phyloP scores from a whole-genome alignment of 2,329 filamentous ascomycete genomes.

The Myriangium duriaei region DNA sequence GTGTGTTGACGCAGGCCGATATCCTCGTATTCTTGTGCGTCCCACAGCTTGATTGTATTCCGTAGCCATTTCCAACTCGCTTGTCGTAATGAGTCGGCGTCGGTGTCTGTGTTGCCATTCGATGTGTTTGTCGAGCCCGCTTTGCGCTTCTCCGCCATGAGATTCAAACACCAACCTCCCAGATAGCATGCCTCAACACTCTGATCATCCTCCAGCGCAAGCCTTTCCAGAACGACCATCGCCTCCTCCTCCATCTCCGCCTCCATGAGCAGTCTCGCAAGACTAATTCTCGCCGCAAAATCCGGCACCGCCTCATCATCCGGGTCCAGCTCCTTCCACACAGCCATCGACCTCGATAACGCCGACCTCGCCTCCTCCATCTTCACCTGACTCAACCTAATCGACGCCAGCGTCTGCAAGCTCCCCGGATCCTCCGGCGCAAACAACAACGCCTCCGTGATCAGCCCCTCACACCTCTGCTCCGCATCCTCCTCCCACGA shows the following conservation, averaged over 20 bases:
- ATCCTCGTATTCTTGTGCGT: constrained; percentile 71
- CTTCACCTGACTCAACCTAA: constrained; percentile 78
- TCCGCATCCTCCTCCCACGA: constrained; percentile 87
- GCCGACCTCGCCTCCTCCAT: constrained; percentile 69
- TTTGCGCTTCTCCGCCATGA: constrained; percentile 56
- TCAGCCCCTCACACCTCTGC: constrained; percentile 68
- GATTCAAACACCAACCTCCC: constrained; percentile 82
- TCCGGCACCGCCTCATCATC: constrained; percentile 65
- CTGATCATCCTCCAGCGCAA: constrained; percentile 79
- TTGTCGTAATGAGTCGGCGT: constrained; percentile 19
- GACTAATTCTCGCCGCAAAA: constrained; percentile 72
- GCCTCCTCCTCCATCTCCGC: constrained; percentile 76
- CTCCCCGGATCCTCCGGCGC: constrained; percentile 73
- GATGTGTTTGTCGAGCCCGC: constrained; percentile 13
- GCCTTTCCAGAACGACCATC: constrained; percentile 67
- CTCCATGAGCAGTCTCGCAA: constrained; percentile 80
- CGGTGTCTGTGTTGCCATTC: constrained; percentile 10
- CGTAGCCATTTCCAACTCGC: constrained; percentile 73
- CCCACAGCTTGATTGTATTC: constrained; percentile 69
- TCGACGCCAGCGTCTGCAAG: constrained; percentile 89
- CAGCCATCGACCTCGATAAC: constrained; percentile 61
- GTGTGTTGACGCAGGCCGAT: constrained; percentile 65
- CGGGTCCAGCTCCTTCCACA: constrained; percentile 71
- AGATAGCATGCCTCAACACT: constrained; percentile 97
- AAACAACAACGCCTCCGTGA: constrained; percentile 81